Evolutionary conservation across 1,284 basidiomycete species (phyloP).

Genomic region (Ceratobasidium theobromae): DNA sequence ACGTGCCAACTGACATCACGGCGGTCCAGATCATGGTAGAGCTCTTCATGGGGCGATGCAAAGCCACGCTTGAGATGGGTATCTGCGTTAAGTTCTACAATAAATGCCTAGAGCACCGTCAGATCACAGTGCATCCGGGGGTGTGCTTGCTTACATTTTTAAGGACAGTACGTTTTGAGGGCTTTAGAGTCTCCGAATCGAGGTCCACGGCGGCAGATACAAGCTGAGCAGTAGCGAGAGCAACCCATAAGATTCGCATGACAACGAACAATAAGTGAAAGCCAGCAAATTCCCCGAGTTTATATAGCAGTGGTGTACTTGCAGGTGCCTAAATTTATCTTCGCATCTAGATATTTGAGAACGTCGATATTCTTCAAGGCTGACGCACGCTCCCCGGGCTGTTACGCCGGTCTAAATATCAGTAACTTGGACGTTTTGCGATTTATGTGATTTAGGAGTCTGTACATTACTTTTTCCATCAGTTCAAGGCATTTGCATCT

Average conservation of each 20-base stretch:
- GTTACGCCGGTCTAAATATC: too few species aligned
- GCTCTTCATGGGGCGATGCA: conserved; percentile 17
- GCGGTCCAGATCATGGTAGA: conserved; percentile 14
- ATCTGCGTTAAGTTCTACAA: background rate
- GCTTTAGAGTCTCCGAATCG: background rate
- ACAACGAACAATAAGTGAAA: background rate
- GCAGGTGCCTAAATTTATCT: too few species aligned
- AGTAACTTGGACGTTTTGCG: too few species aligned
- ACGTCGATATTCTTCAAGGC: too few species aligned
- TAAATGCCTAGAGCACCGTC: conserved; percentile 8
- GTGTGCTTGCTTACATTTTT: background rate
- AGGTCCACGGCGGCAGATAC: conserved; percentile 10
- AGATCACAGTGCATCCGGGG: background rate
- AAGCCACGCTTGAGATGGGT: conserved; percentile 26
- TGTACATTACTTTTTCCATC: too few species aligned
- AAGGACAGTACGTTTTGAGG: background rate
- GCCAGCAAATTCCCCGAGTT: too few species aligned
- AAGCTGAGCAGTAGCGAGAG: conserved; percentile 1
- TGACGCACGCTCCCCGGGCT: too few species aligned
- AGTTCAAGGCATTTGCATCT: too few species aligned
- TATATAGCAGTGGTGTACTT: too few species aligned
- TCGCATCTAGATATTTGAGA: too few species aligned
- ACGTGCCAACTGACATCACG: conserved; percentile 3
- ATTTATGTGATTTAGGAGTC: too few species aligned
- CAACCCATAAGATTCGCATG: background rate